Base-by-base conservation (phyloP, 768 basidiomycete species). In the Calvatia gigantea region DNA sequence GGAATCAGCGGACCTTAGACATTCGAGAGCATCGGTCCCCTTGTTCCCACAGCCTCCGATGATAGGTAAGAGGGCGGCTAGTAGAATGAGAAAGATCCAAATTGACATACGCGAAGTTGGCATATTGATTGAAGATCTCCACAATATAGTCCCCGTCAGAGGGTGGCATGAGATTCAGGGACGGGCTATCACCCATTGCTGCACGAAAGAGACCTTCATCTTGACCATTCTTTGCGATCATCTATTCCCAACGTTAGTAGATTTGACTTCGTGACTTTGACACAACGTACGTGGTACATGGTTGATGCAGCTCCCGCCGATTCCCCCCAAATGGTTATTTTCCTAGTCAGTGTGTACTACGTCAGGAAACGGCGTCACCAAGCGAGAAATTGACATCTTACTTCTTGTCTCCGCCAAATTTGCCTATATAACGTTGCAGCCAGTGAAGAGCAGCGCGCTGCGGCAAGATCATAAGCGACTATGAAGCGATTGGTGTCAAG, bases 121-220 rank as follows among this genome's bases (percentile, higher is more conserved):
- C 11, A 15, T 15, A 35, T 35, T 9, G 33, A 35, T 35, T 35
- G 33, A 11, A 15, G 33, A 5, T 35, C 14, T n/a, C 21, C 3
- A 41, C n/a, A n/a, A 6, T 19, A 9, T 19, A 76, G 1, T 68
- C 31, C 47, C 68, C 69, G 37, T 65, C 61, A 58, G 67, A 73
- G 3, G 60, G 39, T 2, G 75, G 73, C 43, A 68, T 60, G 54
- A 66, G 73, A 58, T 64, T 70, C n/a, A 74, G 60, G 3, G 76
- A 73, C 2, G 76, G 74, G 49, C 75, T 76, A 58, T 76, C 75
- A 5, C 72, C 76, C 69, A 77, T 76, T 7, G 72, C 73, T 12
- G 70, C 71, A 9, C 63, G 68, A 61, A 77, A 77, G 25, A 77
- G 67, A 15, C 69, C 68, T 53, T 70, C 61, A 25, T 69, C 59